Evolutionary conservation across 768 basidiomycete genomes (phyloP).

Genomic region (Phanerochaete sordida): DNA sequence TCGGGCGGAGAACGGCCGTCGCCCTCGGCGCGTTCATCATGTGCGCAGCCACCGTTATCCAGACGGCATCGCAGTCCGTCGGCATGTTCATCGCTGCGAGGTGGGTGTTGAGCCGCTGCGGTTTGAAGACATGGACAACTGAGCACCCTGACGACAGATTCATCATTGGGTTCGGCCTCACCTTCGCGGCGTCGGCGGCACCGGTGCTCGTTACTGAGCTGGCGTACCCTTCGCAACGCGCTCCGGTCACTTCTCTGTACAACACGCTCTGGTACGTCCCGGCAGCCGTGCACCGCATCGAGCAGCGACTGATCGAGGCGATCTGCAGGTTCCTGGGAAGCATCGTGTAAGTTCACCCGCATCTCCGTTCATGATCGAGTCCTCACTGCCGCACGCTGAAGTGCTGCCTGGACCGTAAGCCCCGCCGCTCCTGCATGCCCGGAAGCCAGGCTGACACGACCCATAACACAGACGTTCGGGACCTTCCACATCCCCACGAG

Average conservation of each 20-base stretch:
- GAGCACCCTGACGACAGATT: conserved; percentile 19
- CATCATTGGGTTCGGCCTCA: conserved; percentile 40
- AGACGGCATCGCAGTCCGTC: conserved; percentile 35
- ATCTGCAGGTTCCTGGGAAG: conserved; percentile 29
- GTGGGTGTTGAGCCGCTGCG: conserved; percentile 15
- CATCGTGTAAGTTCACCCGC: conserved; percentile 25
- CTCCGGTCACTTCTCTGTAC: conserved; percentile 40
- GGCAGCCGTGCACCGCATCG: background rate
- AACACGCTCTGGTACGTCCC: conserved; percentile 39
- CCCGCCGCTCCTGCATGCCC: background rate
- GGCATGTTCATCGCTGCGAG: conserved; percentile 43
- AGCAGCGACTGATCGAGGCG: background rate
- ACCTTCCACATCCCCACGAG: conserved; percentile 36
- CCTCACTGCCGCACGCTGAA: background rate
- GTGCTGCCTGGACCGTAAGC: conserved; percentile 25
- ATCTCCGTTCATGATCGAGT: background rate
- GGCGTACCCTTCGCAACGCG: conserved; percentile 47
- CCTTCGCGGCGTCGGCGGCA: conserved; percentile 39
- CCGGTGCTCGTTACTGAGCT: conserved; percentile 50
- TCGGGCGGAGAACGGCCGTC: conserved; percentile 36
- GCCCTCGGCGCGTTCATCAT: conserved; percentile 37
- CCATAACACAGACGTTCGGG: conserved; percentile 30
- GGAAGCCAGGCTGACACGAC: background rate
- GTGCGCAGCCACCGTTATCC: conserved; percentile 34
- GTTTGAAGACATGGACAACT: background rate